Evolutionary conservation across 2,329 filamentous ascomycete species (phyloP), one percentile per base, ranked within the genome.

Genomic region (Aureobasidium sp.): DNA sequence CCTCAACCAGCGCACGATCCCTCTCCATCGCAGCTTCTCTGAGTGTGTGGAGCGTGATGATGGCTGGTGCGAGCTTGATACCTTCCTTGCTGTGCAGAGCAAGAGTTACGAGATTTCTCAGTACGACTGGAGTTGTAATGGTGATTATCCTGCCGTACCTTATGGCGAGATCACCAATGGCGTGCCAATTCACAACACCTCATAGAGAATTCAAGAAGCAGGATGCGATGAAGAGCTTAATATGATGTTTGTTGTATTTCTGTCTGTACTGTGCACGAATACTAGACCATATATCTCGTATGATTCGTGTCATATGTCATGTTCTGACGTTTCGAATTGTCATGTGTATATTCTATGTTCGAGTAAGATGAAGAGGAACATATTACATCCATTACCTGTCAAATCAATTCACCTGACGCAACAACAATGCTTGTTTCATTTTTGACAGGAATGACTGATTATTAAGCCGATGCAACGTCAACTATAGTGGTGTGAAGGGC

Each of bases 61-160:
- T 71, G 89, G 88, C 0, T 91, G 89, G 88, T 91, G 89, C 70
- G 87, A 91, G 70, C 72, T 91, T 53, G 79, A 80, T 3, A 85
- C 85, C 0, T 91, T 91, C 68, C 69, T 91, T 47, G 72, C 82
- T 64, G 77, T 85, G 5, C 84, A 88, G 74, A 78, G 84, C 64
- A 76, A 75, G 64, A 85, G 85, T 79, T 72, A 83, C 39, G 78
- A 76, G 20, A 74, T 79, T 64, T 86, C 87, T 3, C 73, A 82
- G 67, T 91, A 82, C 68, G 82, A 89, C 17, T 80, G 83, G 69
- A 81, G 85, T 41, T 92, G 89, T 69, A 85, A 84, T 70, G 87
- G 77, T 2, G 77, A 87, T 3, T 84, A 82, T 65, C 70, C 76
- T 5, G 67, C 72, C 15, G 74, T 74, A 15, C 70, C 74, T 29